phyloP scores from a whole-genome alignment of 1,284 basidiomycete genomes.

The Sanghuangporus baumii region DNA sequence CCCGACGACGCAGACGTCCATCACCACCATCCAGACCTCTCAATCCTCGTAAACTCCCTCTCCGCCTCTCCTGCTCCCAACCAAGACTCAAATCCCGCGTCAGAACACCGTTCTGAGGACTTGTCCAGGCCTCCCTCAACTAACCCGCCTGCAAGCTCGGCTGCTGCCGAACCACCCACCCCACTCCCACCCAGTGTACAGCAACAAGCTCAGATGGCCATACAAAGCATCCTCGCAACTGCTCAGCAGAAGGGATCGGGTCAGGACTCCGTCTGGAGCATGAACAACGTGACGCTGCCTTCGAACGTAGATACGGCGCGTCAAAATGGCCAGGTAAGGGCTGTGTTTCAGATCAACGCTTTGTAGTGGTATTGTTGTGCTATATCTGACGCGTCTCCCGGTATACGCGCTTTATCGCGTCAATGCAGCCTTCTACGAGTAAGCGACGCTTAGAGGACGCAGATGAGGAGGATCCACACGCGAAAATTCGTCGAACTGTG shows the following conservation, averaged over 20 bases:
- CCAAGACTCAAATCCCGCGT: constrained; percentile 22
- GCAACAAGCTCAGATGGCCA: constrained; percentile 15
- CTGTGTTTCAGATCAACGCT: neutral
- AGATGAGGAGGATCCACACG: constrained; percentile 64
- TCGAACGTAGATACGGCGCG: neutral
- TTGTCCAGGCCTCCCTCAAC: constrained; percentile 8
- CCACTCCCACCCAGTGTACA: constrained; percentile 6
- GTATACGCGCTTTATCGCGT: constrained; percentile 9
- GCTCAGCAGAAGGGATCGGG: constrained; percentile 10
- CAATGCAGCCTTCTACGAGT: constrained; percentile 31
- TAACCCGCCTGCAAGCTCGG: neutral
- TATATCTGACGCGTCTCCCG: constrained; percentile 12
- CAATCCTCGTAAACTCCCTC: constrained; percentile 36
- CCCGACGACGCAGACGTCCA: constrained; percentile 27
- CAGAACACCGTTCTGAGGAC: neutral
- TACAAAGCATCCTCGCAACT: constrained; percentile 17
- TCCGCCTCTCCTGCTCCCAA: constrained; percentile 24
- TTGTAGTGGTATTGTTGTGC: neutral
- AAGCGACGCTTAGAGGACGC: constrained; percentile 73
- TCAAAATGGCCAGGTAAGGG: constrained; percentile 16
- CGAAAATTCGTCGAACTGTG: constrained; percentile 75
- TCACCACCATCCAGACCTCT: constrained; percentile 33
- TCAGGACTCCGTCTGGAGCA: constrained; percentile 23
- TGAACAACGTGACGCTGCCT: constrained; percentile 4
- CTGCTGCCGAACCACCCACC: neutral